Base-by-base conservation (phyloP, 2,329 filamentous ascomycete genomes). In the Scleromitrula shiraiana region DNA sequence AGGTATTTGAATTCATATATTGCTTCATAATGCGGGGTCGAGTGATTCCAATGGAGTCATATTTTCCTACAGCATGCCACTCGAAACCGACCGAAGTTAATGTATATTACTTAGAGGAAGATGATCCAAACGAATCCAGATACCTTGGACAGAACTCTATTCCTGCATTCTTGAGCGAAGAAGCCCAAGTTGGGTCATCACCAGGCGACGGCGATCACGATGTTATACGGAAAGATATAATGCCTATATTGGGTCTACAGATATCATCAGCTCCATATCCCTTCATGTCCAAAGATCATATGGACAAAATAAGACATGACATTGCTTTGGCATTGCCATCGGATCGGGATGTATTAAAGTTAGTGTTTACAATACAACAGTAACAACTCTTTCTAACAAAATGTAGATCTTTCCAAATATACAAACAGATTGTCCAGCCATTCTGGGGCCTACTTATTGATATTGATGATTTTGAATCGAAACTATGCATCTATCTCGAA, bases 371-470 rank as follows among this genome's bases (percentile, higher is more conserved):
- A 19, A 24, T 23, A 15, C 24, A n/a, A 22, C 17, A 15, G 12
- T 23, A 23, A n/a, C 17, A 22, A 26, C 8, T n/a, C 5, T 19
- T 27, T 19, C 41, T 29, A 58, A 39, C 6, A 4, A 40, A 4
- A 5, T 42, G 19, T 23, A 82, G 79, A 57, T 67, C 82, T 6
- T 83, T 83, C 59, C 74, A 77, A 37, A 77, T 78, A 2, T 83
- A 83, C 66, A 82, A 82, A 61, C 78, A 83, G 59, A 79, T 81
- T 20, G 76, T 80, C 2, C 80, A 83, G 41, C 78, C 78, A 1
- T 83, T 83, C 55, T 83, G 80, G 80, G 79, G 79, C 1, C 80
- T 83, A 41, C 76, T 83, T 15, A 74, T 82, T 49, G 79, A 83
- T 55, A 78, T 83, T 46, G 77, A 82, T 48, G 79, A 82, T 45